Evolutionary conservation across 176 grass and related monocot genomes (phyloP), one percentile per base, ranked within the genome.

Genomic region (Zea luxurians): DNA sequence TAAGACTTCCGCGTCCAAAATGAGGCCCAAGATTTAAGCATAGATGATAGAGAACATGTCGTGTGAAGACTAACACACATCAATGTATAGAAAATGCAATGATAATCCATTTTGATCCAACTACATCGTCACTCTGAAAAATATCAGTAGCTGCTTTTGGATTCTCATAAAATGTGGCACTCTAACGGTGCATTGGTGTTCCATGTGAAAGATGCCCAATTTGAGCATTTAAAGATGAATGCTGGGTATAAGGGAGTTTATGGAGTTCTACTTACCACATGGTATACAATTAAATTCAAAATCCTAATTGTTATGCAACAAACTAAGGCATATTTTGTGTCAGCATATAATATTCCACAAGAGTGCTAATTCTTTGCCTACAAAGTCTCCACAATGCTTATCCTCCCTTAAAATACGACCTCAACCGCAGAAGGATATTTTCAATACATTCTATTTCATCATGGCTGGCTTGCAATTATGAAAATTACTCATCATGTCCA

Each of bases 401-500:
- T 6, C 18, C 55, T 6, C 62, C 9, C 47, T 38, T 74, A 82
- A 27, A 82, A 8, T 10, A 47, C 27, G 37, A 8, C 66, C 16
- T 21, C 57, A 60, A 27, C 9, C 18, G 10, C 21, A 68, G 2
- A n/a, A 68, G n/a, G n/a, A 68, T 46, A 10, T 68, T 68, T 46
- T 21, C 44, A 5, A 68, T 67, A 10, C 3, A 35, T 10, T 37
- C 2, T 46, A 69, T 79, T 40, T 11, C 37, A 68, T 79, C 53
- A 68, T 37, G 41, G 38, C 63, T 59, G 44, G 20, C 27, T 63
- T 54, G 55, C 47, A 70, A 36, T 48, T 75, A 76, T 50, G 13
- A 84, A 70, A 71, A 37, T 64, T 68, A 8, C 20, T 60, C 7
- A 4, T 61, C 73, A 62, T 74, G 49, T 37, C 67, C 62, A 77